phyloP scores from a whole-genome alignment of 2,329 filamentous ascomycete species.

The Microascus cirrosus region DNA sequence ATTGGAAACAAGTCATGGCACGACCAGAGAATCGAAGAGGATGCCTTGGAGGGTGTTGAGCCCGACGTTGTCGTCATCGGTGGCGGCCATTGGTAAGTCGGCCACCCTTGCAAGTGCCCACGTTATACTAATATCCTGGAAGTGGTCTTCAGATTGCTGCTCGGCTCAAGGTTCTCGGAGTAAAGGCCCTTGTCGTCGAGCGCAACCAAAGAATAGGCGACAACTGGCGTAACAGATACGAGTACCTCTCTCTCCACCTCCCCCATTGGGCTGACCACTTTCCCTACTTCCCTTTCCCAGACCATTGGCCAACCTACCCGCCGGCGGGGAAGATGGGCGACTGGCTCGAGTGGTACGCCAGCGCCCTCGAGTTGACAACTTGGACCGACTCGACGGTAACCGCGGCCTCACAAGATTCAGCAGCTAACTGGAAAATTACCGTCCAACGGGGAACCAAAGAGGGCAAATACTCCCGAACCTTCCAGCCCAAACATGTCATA shows the following conservation, averaged over 20 bases:
- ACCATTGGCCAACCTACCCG: conserved; percentile 54
- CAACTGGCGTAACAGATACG: conserved; percentile 49
- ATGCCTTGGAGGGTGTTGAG: no score
- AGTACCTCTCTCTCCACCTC: conserved; percentile 48
- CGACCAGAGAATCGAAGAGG: no score
- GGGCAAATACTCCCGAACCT: conserved; percentile 6
- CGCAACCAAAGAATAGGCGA: conserved; percentile 30
- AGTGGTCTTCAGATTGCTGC: conserved; percentile 30
- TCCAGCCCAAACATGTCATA: neutral
- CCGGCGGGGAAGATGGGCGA: conserved; percentile 57
- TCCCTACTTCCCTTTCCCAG: conserved; percentile 50
- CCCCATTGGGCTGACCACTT: conserved; percentile 48
- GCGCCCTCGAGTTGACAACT: conserved; percentile 50
- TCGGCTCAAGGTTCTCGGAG: conserved; percentile 31
- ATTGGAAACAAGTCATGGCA: no score
- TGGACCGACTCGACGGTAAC: conserved; percentile 42
- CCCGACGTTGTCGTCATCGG: conserved; percentile 43
- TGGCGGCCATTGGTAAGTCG: conserved; percentile 14
- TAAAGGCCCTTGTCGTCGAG: conserved; percentile 32
- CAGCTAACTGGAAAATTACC: conserved; percentile 41
- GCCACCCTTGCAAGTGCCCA: neutral
- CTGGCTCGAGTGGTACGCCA: conserved; percentile 53
- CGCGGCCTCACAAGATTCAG: conserved; percentile 18
- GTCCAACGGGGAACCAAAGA: conserved; percentile 22
- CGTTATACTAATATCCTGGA: no score